Conservation (phyloP, 2,329 filamentous ascomycete genomes). For the Aspergillus candidus region DNA sequence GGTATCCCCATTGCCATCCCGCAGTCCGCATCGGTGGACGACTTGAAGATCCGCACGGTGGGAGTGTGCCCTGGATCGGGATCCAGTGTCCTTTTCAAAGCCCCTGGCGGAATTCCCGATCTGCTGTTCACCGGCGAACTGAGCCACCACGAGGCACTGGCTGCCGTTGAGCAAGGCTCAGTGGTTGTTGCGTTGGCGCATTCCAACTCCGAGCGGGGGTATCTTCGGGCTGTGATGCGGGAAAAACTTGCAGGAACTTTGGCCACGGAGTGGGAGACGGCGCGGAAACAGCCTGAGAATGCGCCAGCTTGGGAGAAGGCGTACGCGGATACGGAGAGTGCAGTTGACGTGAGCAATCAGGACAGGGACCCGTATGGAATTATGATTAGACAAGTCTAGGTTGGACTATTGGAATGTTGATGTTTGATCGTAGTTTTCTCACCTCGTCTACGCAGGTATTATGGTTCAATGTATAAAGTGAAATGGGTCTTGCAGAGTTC, state of each 20-base stretch:
- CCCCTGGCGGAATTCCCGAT: slow-evolving; percentile 53
- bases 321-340: slow-evolving; percentile 49
- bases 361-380: slow-evolving; percentile 89
- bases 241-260: slow-evolving; percentile 58
- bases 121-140: slow-evolving; percentile 88
- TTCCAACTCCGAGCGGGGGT: slow-evolving; percentile 85
- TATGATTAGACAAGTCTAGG: slow-evolving; percentile 38
- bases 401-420: background rate
- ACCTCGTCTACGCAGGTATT: no score
- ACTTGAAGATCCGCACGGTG: slow-evolving; percentile 59
- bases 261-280: slow-evolving; percentile 48
- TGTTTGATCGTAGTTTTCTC: no score
- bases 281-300: slow-evolving; percentile 35
- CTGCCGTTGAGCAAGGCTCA: slow-evolving; percentile 75
- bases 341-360: slow-evolving; percentile 67
- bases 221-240: slow-evolving; percentile 65
- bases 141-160: slow-evolving; percentile 84
- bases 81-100: slow-evolving; percentile 62
- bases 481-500: no score
- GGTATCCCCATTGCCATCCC: slow-evolving; percentile 60
- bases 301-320: slow-evolving; percentile 40
- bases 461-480: no score
- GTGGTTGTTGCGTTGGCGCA: slow-evolving; percentile 84
- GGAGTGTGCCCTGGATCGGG: slow-evolving; percentile 90
- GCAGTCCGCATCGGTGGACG: slow-evolving; percentile 49